These are phyloP conservation scores for Galeopsis tetrahit DNA, from an alignment of 257 asterid genomes.

Conservation along the genomic window DNA sequence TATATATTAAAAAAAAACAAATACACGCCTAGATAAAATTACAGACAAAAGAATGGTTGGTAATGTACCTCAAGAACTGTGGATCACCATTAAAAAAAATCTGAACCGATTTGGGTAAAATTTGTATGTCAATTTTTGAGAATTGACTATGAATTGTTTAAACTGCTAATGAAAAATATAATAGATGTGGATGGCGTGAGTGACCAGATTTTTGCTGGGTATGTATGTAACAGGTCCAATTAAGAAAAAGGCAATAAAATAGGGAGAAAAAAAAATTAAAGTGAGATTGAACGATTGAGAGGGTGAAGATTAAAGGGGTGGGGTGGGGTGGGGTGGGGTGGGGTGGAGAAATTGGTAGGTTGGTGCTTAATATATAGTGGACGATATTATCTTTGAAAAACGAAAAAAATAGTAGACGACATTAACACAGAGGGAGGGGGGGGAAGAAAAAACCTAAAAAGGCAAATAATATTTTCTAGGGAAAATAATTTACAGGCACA, in stretches of 20 bases:
- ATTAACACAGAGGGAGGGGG: too few relatives aligned
- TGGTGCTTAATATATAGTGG: too few relatives aligned
- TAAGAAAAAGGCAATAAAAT: slow-evolving; percentile 25
- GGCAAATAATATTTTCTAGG: slow-evolving; percentile 21
- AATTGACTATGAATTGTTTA: slow-evolving; percentile 43
- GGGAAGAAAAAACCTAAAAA: slow-evolving; percentile 21
- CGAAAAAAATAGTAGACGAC: too few relatives aligned
- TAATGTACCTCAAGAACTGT: slow-evolving; percentile 52
- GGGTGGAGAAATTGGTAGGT: too few relatives aligned
- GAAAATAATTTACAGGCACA: slow-evolving; percentile 33
- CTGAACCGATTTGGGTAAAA: slow-evolving; percentile 38
- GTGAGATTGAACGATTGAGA: slow-evolving; percentile 24
- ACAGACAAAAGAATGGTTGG: slow-evolving; percentile 36
- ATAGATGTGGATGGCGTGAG: slow-evolving; percentile 42
- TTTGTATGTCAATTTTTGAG: slow-evolving; percentile 28
- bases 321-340: not conserved
- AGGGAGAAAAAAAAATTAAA: slow-evolving; percentile 18
- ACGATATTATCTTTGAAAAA: too few relatives aligned
- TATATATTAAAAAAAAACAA: slow-evolving; percentile 2
- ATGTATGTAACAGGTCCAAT: slow-evolving; percentile 58
- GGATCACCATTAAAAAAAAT: slow-evolving; percentile 41
- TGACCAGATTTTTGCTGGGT: slow-evolving; percentile 50
- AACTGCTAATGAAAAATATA: slow-evolving; percentile 30
- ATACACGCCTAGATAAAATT: slow-evolving; percentile 19
- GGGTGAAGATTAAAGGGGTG: slow-evolving; percentile 26